Evolutionary conservation across 208 protist species (phyloP).

Genomic region (Trypanosoma rangeli): DNA sequence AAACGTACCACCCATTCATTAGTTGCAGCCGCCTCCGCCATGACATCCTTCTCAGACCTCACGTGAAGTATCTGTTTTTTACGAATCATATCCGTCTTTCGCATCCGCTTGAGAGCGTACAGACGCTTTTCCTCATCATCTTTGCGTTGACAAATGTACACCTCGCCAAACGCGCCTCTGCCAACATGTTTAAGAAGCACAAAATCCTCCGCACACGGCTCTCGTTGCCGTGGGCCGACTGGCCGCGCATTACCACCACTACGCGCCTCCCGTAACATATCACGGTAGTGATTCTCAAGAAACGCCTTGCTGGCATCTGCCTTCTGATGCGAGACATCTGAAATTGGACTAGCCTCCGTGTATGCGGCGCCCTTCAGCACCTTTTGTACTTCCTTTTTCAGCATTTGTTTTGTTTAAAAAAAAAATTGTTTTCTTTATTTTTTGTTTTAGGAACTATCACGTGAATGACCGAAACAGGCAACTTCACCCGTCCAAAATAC

Average conservation of each 20-base stretch:
- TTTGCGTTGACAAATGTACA: slow-evolving; percentile 85
- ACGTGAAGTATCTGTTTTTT: slow-evolving; percentile 90
- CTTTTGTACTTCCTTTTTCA: slow-evolving; percentile 25
- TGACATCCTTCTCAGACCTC: slow-evolving; percentile 89
- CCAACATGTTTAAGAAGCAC: slow-evolving; percentile 89
- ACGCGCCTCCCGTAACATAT: slow-evolving; percentile 54
- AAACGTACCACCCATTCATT: slow-evolving; percentile 92
- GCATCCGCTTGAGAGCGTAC: slow-evolving; percentile 90
- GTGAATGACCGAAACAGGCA: not conserved
- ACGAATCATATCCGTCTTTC: slow-evolving; percentile 92
- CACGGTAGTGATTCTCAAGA: slow-evolving; percentile 86
- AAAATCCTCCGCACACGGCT: slow-evolving; percentile 80
- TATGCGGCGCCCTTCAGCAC: slow-evolving; percentile 32
- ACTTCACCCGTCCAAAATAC: not conserved
- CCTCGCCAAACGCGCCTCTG: slow-evolving; percentile 90
- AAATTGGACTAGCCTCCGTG: slow-evolving; percentile 54
- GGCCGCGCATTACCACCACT: slow-evolving; percentile 43
- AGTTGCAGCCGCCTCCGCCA: slow-evolving; percentile 71
- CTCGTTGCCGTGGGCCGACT: slow-evolving; percentile 69
- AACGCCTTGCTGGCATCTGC: slow-evolving; percentile 84
- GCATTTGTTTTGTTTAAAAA: not conserved
- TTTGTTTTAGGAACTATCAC: no score
- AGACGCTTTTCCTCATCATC: slow-evolving; percentile 63
- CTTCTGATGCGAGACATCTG: slow-evolving; percentile 83
- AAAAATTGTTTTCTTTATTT: no score